A percentile compares a stretch with the other conserved stretches of the same genome.
Conservation (phyloP, 306 rosid species). For the Casuarina equisetifolia region DNA sequence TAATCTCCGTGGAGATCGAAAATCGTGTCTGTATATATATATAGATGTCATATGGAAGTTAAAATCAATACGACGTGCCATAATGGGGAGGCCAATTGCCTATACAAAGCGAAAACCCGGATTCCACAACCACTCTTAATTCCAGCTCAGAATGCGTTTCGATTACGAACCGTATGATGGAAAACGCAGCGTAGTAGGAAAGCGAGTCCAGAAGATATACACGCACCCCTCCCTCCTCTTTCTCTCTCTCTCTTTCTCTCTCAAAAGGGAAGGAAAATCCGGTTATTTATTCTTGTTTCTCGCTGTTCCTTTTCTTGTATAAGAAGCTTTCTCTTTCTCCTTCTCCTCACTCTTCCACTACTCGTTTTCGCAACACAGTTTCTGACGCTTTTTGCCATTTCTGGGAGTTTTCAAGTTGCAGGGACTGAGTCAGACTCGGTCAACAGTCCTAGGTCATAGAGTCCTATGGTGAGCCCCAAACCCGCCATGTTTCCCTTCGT, state of each 20-base stretch:
- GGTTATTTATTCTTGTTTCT: not conserved
- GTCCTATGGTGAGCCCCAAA: conserved; percentile 63
- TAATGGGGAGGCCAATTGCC: not conserved
- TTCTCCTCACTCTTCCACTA: conserved; percentile 6
- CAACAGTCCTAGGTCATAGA: conserved; percentile 32
- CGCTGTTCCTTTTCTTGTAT: conserved; percentile 18
- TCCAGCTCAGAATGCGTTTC: conserved; percentile 9
- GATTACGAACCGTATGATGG: conserved; percentile 42
- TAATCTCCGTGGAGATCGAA: too few relatives aligned
- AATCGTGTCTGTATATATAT: too few relatives aligned
- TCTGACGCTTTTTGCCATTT: not conserved
- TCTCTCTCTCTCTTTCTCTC: conserved; percentile 20
- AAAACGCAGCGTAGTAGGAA: conserved; percentile 49
- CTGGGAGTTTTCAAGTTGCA: too few relatives aligned
- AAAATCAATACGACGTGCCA: too few relatives aligned
- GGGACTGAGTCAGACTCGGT: conserved; percentile 24
- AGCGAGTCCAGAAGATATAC: conserved; percentile 45
- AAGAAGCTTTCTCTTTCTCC: conserved; percentile 23
- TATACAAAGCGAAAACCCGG: conserved; percentile 31
- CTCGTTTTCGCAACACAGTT: conserved; percentile 26
- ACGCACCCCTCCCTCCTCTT: not conserved
- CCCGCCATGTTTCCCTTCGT: not conserved
- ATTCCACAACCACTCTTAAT: conserved; percentile 34
- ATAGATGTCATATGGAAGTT: too few relatives aligned
- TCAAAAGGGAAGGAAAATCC: not conserved